phyloP scores from a whole-genome alignment of 306 rosid species.

The Prunus dulcis region DNA sequence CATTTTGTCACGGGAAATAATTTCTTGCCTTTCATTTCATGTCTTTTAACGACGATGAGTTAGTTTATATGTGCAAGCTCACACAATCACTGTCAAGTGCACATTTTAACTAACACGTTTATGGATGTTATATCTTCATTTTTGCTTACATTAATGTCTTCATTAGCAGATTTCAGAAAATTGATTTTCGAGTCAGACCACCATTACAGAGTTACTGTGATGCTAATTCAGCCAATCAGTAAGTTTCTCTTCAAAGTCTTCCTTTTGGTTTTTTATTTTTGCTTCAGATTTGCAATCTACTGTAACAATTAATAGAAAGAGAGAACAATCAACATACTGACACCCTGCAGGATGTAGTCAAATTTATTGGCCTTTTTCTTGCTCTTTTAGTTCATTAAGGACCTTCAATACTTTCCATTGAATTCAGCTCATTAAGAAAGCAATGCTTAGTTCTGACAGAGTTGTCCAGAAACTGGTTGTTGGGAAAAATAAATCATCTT shows the following conservation, averaged over 20 bases:
- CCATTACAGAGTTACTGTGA: conserved; percentile 72
- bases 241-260: conserved; percentile 31
- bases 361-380: not conserved
- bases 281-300: not conserved
- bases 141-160: conserved; percentile 17
- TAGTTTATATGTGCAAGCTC: not conserved
- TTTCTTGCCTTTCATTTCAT: not conserved
- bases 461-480: not conserved
- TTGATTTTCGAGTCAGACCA: conserved; percentile 78
- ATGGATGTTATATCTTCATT: not conserved
- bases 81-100: not conserved
- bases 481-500: not conserved
- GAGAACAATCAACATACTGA: too few species aligned
- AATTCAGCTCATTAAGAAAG: not conserved
- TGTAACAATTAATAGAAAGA: too few species aligned
- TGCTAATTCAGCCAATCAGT: conserved; percentile 55
- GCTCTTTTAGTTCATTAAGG: not conserved
- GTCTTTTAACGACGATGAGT: not conserved
- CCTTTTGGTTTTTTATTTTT: not conserved
- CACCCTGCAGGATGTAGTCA: too few species aligned
- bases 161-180: conserved; percentile 68
- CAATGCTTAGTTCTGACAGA: not conserved
- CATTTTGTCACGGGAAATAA: not conserved
- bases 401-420: not conserved
- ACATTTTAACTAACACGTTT: not conserved